These are phyloP conservation scores for Euphrasia confusa DNA, from an alignment of 257 asterid species.

Conservation along the genomic window DNA sequence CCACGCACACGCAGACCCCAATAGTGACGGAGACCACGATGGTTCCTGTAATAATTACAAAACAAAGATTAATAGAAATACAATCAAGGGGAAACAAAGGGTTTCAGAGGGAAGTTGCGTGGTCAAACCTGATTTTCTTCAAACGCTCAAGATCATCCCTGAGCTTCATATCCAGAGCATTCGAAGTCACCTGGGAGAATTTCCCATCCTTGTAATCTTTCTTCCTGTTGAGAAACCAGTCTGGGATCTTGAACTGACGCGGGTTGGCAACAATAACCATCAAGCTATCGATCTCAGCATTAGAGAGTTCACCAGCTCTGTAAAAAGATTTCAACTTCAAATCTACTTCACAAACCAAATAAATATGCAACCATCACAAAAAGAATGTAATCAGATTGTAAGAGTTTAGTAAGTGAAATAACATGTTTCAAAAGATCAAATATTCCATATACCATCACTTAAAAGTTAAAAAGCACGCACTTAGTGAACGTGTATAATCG, in stretches of 20 bases:
- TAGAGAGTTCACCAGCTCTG: constrained; percentile 54
- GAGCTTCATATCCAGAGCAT: constrained; percentile 55
- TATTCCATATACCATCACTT: too few relatives aligned
- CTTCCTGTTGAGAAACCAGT: constrained; percentile 56
- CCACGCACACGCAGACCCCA: constrained; percentile 96
- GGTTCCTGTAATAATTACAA: constrained; percentile 30
- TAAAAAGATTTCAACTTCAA: neutral
- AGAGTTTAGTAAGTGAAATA: too few relatives aligned
- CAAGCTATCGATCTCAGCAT: constrained; percentile 49
- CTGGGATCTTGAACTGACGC: constrained; percentile 54
- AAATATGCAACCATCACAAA: too few relatives aligned
- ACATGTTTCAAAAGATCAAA: too few relatives aligned
- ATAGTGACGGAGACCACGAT: constrained; percentile 88
- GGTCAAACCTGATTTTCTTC: constrained; percentile 50
- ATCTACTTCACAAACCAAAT: neutral
- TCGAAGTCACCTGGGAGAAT: constrained; percentile 48
- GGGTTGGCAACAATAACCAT: constrained; percentile 49
- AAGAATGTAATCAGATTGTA: too few relatives aligned
- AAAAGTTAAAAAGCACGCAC: too few relatives aligned
- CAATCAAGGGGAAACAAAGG: neutral
- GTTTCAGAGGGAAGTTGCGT: neutral
- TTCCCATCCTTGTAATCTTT: constrained; percentile 58
- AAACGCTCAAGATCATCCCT: constrained; percentile 63
- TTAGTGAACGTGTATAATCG: too few relatives aligned
- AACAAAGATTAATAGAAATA: neutral